phyloP scores from a whole-genome alignment of 768 basidiomycete species.

The Pleurotus eryngii region DNA sequence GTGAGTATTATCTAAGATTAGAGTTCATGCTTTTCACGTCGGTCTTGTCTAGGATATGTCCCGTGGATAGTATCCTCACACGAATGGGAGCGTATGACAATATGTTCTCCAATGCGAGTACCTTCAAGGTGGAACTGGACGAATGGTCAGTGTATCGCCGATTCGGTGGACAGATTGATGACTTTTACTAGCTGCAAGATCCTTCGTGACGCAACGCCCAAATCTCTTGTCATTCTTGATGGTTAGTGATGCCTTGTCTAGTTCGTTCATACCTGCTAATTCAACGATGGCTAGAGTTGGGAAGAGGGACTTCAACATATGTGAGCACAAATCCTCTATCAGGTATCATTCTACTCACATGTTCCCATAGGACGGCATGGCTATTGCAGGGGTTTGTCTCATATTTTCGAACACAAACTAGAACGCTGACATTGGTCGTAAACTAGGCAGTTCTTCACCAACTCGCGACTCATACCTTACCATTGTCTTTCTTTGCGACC shows the following conservation, averaged over 20 bases:
- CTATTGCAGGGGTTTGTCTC: slow-evolving; percentile 78
- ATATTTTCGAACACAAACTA: too few species aligned
- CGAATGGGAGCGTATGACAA: slow-evolving; percentile 99
- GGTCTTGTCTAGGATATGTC: slow-evolving; percentile 56
- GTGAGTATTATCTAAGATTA: slow-evolving; percentile 32
- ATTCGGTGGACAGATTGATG: neutral
- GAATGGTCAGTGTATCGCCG: slow-evolving; percentile 64
- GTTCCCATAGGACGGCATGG: slow-evolving; percentile 84
- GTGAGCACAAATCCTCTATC: slow-evolving; percentile 35
- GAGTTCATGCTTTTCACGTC: neutral
- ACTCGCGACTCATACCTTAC: slow-evolving; percentile 87
- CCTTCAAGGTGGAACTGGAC: slow-evolving; percentile 98
- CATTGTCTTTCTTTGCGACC: slow-evolving; percentile 94
- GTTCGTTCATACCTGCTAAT: slow-evolving; percentile 10
- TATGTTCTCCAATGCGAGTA: slow-evolving; percentile 92
- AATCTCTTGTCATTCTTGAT: slow-evolving; percentile 91
- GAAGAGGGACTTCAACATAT: slow-evolving; percentile 93
- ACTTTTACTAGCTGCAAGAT: slow-evolving; percentile 73
- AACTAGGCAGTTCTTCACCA: slow-evolving; percentile 86
- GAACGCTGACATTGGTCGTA: neutral
- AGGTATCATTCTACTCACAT: slow-evolving; percentile 1
- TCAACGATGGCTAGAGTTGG: slow-evolving; percentile 59
- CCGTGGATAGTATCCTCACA: slow-evolving; percentile 89
- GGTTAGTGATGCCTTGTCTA: slow-evolving; percentile 47
- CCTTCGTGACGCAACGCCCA: slow-evolving; percentile 88